Conservation (phyloP, 768 basidiomycete species). For the Russula sp. region DNA sequence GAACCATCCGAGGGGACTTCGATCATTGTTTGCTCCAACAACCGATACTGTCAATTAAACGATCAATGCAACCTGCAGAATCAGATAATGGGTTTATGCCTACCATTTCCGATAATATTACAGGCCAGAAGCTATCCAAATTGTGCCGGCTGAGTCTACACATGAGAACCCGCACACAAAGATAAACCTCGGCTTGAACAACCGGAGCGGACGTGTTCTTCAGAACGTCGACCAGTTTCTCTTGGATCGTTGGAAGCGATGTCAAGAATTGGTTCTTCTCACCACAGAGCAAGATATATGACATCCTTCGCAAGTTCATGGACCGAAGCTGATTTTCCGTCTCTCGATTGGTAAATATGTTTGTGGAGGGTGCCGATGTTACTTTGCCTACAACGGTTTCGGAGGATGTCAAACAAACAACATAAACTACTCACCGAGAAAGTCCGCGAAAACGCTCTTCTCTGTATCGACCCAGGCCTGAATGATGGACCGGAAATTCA, state of each 20-base stretch:
- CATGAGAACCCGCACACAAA: slow-evolving; percentile 87
- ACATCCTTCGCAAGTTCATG: slow-evolving; percentile 80
- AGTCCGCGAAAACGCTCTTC: slow-evolving; percentile 78
- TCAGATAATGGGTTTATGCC: slow-evolving; percentile 30
- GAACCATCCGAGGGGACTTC: slow-evolving; percentile 75
- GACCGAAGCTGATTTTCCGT: slow-evolving; percentile 89
- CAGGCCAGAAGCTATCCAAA: slow-evolving; percentile 94
- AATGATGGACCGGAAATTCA: slow-evolving; percentile 74
- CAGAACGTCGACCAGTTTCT: slow-evolving; percentile 91
- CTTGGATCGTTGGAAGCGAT: slow-evolving; percentile 91
- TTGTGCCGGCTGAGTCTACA: slow-evolving; percentile 91
- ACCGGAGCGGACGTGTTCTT: slow-evolving; percentile 74
- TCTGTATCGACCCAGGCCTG: slow-evolving; percentile 81
- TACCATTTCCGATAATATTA: slow-evolving; percentile 88
- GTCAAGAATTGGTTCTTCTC: slow-evolving; percentile 90
- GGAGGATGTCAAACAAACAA: slow-evolving; percentile 30
- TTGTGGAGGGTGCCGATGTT: slow-evolving; percentile 82
- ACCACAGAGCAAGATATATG: slow-evolving; percentile 80
- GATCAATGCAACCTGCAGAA: neutral
- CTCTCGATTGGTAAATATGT: slow-evolving; percentile 94
- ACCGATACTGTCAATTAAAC: slow-evolving; percentile 60
- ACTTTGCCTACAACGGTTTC: slow-evolving; percentile 56
- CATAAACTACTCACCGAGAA: slow-evolving; percentile 58
- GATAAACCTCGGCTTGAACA: slow-evolving; percentile 92
- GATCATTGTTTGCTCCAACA: slow-evolving; percentile 79